Evolutionary conservation across 495 filamentous ascomycete genomes (phyloP), one percentile per base, ranked within the genome.

Genomic region (Talaromyces wortmannii): DNA sequence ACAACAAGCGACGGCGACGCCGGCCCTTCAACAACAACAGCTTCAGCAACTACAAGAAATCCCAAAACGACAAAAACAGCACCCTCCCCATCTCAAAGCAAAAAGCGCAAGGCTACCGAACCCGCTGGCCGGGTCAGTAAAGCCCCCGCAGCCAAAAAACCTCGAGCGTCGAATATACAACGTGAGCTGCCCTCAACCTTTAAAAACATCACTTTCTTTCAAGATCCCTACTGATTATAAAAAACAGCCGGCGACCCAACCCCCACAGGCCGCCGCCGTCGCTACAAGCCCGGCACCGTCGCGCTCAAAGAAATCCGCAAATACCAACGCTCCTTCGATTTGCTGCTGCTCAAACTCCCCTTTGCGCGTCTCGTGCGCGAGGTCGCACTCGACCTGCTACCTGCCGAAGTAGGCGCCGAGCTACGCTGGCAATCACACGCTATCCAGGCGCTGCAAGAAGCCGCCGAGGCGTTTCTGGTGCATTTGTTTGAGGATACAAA

Each of bases 401-500:
- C 74, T 30, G 67, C 72, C 6, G 78, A 76, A 0, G 63, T 68
- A 2, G 75, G 67, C 44, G 74, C 78, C 46, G 82, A 89, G 48
- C 76, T 94, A 59, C 83, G 92, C 13, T 97, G 91, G 91, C 92
- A 97, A 67, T 91, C 88, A 31, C 88, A 92, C 63, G 92, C 92
- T 4, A 89, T 97, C 56, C 78, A 83, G 57, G 92, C 92, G 4
- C 77, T 97, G 6, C 92, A 97, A 61, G 92, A 97, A 74, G 88
- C 92, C 3, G 79, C 90, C 2, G 92, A 97, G 64, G 92, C 92
- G 0, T 97, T 92, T 69, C 77, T 97, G 15, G 88, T 97, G 13
- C 90, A 95, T 71, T 69, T 97, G 0, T 97, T 97, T 69, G 91
- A 96, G 67, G 92, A 97, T 66, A 88, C 91, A 17, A 96, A 97